Evolutionary conservation across 108 stramenopile genomes (phyloP), one percentile per base, ranked within the genome.

Genomic region (Hondaea fermentalgiana): DNA sequence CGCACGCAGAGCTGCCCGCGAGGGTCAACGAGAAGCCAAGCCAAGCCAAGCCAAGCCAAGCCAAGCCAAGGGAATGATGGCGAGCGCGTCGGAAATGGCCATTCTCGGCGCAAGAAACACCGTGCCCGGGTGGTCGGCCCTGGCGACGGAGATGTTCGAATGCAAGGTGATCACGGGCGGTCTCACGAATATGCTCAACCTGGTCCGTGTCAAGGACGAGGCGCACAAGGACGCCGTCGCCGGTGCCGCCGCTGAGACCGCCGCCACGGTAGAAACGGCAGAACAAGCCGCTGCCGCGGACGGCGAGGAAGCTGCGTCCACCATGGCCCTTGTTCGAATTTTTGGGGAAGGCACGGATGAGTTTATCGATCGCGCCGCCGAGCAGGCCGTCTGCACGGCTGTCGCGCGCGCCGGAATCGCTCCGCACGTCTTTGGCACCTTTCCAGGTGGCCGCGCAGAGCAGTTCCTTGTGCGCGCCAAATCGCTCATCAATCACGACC

Each of bases 321-420:
- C 49, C 76, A 83, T 53, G 76, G 76, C 76, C 0, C 51, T 83
- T 8, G 51, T 83, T 12, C 76, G 76, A 6, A 83, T 35, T 6
- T 83, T 83, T 53, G 76, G 76, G 4, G 51, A 47, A 17, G 76
- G 76, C n/a, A 83, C 76, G n/a, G 76, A 83, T 45, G 76, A 83
- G 49, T 83, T 83, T 23, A 83, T 83, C 76, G 76, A 83, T 45
- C 76, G 76, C n/a, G 76, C 45, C n/a, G 45, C 25, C 51, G 76
- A 83, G 28, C 19, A 53, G 76, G 76, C n/a, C 23, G 76, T 83
- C 6, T 83, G 76, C 5, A 23, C 8, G 10, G 76, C 51, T 6
- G 51, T 83, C 12, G 45, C 76, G n/a, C n/a, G 51, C 49, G 51
- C 76, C 51, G 76, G 76, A 6, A 83, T 83, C 51, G 76, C 76